Evolutionary conservation across 2,329 filamentous ascomycete species (phyloP).

Genomic region (Fusarium albosuccineum): DNA sequence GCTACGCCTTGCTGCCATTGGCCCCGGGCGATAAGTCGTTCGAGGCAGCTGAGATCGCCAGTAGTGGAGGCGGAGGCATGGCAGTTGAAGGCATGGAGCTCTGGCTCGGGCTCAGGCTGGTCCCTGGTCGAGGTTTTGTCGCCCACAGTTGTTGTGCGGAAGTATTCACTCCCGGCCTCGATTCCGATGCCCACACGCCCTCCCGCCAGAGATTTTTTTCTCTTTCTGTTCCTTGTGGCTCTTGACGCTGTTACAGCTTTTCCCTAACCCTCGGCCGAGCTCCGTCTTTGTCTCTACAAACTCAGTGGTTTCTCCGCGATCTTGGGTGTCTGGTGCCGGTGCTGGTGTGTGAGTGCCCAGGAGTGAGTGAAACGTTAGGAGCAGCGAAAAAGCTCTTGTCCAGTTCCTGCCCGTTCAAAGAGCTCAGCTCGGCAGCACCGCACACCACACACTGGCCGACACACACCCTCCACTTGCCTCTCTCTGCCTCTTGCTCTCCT

Average conservation of each 20-base stretch:
- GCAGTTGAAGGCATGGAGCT: constrained; percentile 32
- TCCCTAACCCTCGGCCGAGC: constrained; percentile 17
- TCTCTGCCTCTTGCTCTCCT: constrained; percentile 34
- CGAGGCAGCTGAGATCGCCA: constrained; percentile 46
- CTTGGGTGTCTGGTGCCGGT: constrained; percentile 19
- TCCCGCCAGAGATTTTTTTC: constrained; percentile 36
- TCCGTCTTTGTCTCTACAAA: constrained; percentile 1
- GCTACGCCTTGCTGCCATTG: constrained; percentile 42
- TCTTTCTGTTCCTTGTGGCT: constrained; percentile 5
- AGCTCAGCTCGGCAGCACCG: constrained; percentile 43
- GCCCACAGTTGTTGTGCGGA: constrained; percentile 34
- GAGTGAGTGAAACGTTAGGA: constrained; percentile 24
- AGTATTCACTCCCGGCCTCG: constrained; percentile 40
- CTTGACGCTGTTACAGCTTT: constrained; percentile 20
- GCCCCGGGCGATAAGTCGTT: constrained; percentile 44
- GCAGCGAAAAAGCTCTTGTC: constrained; percentile 27
- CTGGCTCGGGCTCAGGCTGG: constrained; percentile 24
- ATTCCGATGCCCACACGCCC: constrained; percentile 43
- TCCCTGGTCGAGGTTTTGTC: constrained; percentile 41
- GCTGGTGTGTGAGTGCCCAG: constrained; percentile 24
- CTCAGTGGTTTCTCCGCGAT: constrained; percentile 6
- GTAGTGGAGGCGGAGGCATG: constrained; percentile 39
- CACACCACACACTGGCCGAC: constrained; percentile 41
- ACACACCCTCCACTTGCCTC: constrained; percentile 43
- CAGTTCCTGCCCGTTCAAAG: constrained; percentile 15